Conservation (phyloP, 2,329 filamentous ascomycete genomes). For the Aureobasidium namibiae region DNA sequence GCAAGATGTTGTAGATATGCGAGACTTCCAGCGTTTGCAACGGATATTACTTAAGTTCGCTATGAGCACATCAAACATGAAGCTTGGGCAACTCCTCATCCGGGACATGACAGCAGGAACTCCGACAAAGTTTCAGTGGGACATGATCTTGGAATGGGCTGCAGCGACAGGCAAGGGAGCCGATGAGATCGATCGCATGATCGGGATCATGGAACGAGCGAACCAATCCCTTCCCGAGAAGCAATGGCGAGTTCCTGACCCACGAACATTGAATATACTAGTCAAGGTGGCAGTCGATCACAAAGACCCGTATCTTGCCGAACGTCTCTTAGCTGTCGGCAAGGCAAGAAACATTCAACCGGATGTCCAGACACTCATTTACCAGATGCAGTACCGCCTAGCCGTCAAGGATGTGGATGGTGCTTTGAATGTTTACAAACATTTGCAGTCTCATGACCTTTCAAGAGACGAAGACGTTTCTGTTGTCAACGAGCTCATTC, state of each 20-base stretch:
- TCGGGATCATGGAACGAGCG: slow-evolving; percentile 50
- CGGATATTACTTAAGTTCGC: slow-evolving; percentile 15
- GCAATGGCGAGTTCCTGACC: slow-evolving; percentile 35
- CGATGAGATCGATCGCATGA: slow-evolving; percentile 65
- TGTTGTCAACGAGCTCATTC: slow-evolving; percentile 63
- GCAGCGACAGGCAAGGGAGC: slow-evolving; percentile 62
- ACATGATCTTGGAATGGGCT: slow-evolving; percentile 68
- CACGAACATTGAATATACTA: slow-evolving; percentile 66
- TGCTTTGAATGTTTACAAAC: slow-evolving; percentile 57
- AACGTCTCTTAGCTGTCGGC: slow-evolving; percentile 63
- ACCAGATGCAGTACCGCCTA: slow-evolving; percentile 72
- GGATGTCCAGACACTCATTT: slow-evolving; percentile 60
- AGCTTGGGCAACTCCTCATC: slow-evolving; percentile 57
- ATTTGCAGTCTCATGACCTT: slow-evolving; percentile 50
- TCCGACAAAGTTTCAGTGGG: slow-evolving; percentile 45
- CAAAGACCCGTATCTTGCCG: slow-evolving; percentile 62
- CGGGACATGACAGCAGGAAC: slow-evolving; percentile 25
- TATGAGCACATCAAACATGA: slow-evolving; percentile 42
- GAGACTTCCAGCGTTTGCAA: neutral
- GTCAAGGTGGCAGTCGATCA: slow-evolving; percentile 64
- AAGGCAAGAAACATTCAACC: slow-evolving; percentile 56
- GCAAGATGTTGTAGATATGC: slow-evolving; percentile 23
- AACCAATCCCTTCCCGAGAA: slow-evolving; percentile 38
- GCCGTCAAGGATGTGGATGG: slow-evolving; percentile 63
- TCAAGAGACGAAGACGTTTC: slow-evolving; percentile 52